These are phyloP conservation scores for Aphanocladium album DNA, from an alignment of 2,329 filamentous ascomycete species.

Conservation along the genomic window DNA sequence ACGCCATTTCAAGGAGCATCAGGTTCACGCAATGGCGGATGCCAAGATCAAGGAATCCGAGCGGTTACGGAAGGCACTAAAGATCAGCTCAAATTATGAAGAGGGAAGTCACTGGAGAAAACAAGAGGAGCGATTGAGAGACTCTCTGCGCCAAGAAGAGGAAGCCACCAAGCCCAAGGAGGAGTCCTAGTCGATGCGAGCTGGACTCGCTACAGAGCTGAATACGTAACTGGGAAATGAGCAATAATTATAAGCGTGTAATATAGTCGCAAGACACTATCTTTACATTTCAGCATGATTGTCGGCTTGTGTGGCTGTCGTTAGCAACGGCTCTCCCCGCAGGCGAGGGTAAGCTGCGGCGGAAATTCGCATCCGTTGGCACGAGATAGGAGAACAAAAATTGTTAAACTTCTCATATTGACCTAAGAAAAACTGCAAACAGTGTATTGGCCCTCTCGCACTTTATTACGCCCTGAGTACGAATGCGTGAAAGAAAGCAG, in stretches of 20 bases:
- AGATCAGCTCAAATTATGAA: slow-evolving; percentile 79
- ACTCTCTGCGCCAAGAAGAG: slow-evolving; percentile 37
- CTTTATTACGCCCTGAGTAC: too few species aligned
- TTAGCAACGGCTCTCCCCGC: too few species aligned
- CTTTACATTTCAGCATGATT: background rate
- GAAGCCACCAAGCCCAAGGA: slow-evolving; percentile 23
- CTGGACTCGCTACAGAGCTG: background rate
- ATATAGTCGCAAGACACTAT: too few species aligned
- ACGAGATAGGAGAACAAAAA: too few species aligned
- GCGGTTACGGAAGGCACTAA: slow-evolving; percentile 75
- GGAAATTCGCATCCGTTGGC: too few species aligned
- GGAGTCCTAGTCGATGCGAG: slow-evolving; percentile 1
- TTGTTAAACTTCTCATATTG: too few species aligned
- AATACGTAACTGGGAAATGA: background rate
- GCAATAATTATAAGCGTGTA: background rate
- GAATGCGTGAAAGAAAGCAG: background rate
- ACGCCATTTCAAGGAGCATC: slow-evolving; percentile 73
- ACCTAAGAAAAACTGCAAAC: too few species aligned
- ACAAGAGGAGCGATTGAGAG: slow-evolving; percentile 65
- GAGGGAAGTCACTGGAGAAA: slow-evolving; percentile 82
- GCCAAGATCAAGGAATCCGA: slow-evolving; percentile 97
- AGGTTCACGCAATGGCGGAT: slow-evolving; percentile 92
- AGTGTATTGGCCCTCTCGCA: too few species aligned
- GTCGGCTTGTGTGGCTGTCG: too few species aligned
- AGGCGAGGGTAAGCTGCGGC: too few species aligned